These are phyloP conservation scores for Aureobasidium sp. DNA, from an alignment of 2,329 filamentous ascomycete species.

Conservation along the genomic window DNA sequence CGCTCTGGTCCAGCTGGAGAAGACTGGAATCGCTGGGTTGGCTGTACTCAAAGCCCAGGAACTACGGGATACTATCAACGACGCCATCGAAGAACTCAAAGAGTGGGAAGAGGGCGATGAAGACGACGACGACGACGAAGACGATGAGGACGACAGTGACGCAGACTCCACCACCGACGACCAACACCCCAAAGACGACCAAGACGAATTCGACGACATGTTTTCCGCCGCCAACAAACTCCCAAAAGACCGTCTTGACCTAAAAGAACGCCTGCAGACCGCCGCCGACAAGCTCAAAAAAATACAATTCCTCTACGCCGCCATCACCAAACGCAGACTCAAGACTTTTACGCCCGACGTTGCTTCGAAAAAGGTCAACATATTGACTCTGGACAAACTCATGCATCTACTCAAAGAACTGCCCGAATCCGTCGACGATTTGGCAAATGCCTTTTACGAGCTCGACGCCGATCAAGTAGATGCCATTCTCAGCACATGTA, in stretches of 20 bases:
- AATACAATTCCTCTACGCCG: conserved; percentile 61
- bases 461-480: conserved; percentile 55
- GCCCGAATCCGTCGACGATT: conserved; percentile 62
- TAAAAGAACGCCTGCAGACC: conserved; percentile 59
- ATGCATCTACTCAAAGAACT: conserved; percentile 52
- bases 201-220: conserved; percentile 59
- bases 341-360: conserved; percentile 44
- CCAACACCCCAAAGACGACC: conserved; percentile 31
- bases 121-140: conserved; percentile 28
- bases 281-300: conserved; percentile 61
- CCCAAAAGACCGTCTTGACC: conserved; percentile 56
- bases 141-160: conserved; percentile 33
- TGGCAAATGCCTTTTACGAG: conserved; percentile 67
- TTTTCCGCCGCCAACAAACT: conserved; percentile 58
- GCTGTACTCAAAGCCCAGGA: conserved; percentile 66
- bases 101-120: conserved; percentile 62
- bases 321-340: conserved; percentile 62
- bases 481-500: conserved; percentile 51
- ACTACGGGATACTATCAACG: conserved; percentile 67
- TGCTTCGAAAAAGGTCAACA: conserved; percentile 29
- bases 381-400: conserved; percentile 46
- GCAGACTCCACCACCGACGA: conserved; percentile 34
- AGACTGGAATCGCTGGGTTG: conserved; percentile 61
- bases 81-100: conserved; percentile 78
- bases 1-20: conserved; percentile 56